These are phyloP conservation scores for Tricholoma flavovirens DNA, from an alignment of 768 basidiomycete genomes.

Conservation along the genomic window DNA sequence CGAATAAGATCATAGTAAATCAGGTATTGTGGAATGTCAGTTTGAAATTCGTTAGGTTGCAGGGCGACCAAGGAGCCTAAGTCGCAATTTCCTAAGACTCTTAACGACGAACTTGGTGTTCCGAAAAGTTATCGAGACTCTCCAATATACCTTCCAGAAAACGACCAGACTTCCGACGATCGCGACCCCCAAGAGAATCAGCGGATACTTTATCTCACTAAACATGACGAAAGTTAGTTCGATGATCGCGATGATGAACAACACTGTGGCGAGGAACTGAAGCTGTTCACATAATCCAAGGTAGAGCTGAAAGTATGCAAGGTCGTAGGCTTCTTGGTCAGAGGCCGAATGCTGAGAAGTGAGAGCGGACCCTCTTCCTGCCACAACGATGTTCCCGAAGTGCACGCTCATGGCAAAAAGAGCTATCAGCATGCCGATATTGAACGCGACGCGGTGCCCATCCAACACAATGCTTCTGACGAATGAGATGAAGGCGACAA, in stretches of 20 bases:
- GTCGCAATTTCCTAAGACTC: neutral
- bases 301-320: conserved; percentile 23
- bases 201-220: conserved; percentile 21
- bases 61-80: neutral
- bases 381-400: conserved; percentile 27
- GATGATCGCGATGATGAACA: conserved; percentile 22
- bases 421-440: conserved; percentile 26
- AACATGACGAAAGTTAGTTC: conserved; percentile 27
- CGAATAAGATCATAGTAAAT: no score
- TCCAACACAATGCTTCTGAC: conserved; percentile 18
- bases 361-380: conserved; percentile 22
- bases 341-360: conserved; percentile 15
- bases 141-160: conserved; percentile 25
- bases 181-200: conserved; percentile 18
- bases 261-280: conserved; percentile 23
- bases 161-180: conserved; percentile 17
- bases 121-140: conserved; percentile 23
- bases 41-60: neutral
- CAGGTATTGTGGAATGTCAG: no score
- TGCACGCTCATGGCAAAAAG: conserved; percentile 26
- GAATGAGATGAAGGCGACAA: conserved; percentile 22
- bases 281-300: conserved; percentile 27
- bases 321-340: conserved; percentile 2
- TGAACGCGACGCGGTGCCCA: conserved; percentile 18
- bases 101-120: conserved; percentile 19